Evolutionary conservation across 495 filamentous ascomycete species (phyloP).

Genomic region (Annulohypoxylon maeteangense): DNA sequence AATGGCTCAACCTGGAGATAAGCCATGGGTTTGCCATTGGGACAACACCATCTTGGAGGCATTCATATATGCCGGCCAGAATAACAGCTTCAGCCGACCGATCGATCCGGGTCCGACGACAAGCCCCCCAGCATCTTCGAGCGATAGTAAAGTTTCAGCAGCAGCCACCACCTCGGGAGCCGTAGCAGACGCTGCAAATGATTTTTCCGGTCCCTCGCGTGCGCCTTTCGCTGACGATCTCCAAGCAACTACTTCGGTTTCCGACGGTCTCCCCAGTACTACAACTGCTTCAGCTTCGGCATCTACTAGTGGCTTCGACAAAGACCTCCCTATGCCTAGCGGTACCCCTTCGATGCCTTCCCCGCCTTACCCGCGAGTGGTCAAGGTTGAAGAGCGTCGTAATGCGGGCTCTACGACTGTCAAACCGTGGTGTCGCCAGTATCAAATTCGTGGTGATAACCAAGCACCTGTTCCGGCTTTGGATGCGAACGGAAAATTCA

Average conservation of each 20-base stretch:
- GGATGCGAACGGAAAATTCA: constrained; percentile 53
- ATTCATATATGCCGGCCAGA: constrained; percentile 80
- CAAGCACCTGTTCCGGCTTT: constrained; percentile 52
- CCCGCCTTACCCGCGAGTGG: constrained; percentile 70
- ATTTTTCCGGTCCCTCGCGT: constrained; percentile 23
- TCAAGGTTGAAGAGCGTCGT: constrained; percentile 87
- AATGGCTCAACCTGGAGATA: constrained; percentile 66
- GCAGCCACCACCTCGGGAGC: constrained; percentile 31
- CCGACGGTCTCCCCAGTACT: not conserved
- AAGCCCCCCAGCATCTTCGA: constrained; percentile 32
- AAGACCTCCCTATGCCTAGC: constrained; percentile 21
- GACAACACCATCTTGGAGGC: constrained; percentile 82
- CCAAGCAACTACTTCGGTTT: constrained; percentile 9
- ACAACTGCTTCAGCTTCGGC: constrained; percentile 15
- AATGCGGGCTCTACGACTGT: constrained; percentile 50
- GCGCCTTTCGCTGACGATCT: constrained; percentile 10
- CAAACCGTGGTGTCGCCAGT: constrained; percentile 75
- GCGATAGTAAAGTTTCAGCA: not conserved
- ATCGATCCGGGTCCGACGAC: constrained; percentile 16
- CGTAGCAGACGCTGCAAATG: constrained; percentile 10
- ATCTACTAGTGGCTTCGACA: constrained; percentile 22
- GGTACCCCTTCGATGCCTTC: constrained; percentile 24
- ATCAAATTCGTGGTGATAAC: constrained; percentile 67
- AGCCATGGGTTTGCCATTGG: constrained; percentile 91
- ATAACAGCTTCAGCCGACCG: constrained; percentile 52